Evolutionary conservation across 331 rosid species (phyloP).

Genomic region (Malus hybrid): DNA sequence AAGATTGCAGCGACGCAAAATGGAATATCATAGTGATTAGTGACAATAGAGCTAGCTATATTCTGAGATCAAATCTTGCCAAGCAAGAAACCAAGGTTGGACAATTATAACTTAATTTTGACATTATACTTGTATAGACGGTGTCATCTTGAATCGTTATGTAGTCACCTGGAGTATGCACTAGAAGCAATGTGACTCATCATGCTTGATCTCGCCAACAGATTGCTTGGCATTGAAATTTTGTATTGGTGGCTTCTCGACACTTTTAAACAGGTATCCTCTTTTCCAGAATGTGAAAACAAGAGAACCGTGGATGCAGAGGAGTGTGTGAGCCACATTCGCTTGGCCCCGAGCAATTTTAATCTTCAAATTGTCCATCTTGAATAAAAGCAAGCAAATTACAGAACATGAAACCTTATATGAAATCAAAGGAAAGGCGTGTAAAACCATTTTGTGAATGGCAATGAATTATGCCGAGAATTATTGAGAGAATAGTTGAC

Average conservation of each 20-base stretch:
- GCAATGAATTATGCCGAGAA: too few relatives aligned
- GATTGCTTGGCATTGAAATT: background rate
- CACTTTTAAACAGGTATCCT: constrained; percentile 2
- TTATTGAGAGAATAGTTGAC: too few relatives aligned
- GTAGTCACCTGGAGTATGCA: constrained; percentile 29
- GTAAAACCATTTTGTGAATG: too few relatives aligned
- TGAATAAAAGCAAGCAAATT: background rate
- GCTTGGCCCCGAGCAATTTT: constrained; percentile 13
- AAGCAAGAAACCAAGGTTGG: background rate
- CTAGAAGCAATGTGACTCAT: constrained; percentile 21
- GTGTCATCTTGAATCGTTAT: background rate
- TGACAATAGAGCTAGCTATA: constrained; percentile 21
- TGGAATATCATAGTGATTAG: constrained; percentile 1
- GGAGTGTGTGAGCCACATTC: constrained; percentile 25
- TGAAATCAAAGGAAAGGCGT: background rate
- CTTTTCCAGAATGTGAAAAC: constrained; percentile 28
- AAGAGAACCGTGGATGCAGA: constrained; percentile 27
- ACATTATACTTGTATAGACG: background rate
- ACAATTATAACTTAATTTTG: background rate
- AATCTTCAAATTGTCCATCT: constrained; percentile 33
- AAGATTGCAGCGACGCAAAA: constrained; percentile 29
- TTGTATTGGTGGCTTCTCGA: constrained; percentile 14
- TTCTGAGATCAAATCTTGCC: constrained; percentile 19
- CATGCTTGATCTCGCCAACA: background rate
- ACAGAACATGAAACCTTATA: background rate